Conservation (phyloP, 352 stramenopile genomes). For the Phytophthora tentaculata region DNA sequence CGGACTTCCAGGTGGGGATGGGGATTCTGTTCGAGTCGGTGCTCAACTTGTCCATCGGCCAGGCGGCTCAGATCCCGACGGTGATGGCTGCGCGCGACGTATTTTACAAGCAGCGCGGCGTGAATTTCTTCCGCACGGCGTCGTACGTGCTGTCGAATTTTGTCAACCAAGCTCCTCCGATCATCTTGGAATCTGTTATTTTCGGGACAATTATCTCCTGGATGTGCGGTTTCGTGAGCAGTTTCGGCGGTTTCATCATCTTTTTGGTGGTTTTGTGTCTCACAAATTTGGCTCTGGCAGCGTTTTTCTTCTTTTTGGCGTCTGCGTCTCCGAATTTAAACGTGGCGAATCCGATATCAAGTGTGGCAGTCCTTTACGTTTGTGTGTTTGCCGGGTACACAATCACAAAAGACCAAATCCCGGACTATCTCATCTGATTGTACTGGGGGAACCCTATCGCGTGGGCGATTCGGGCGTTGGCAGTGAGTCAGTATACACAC, state of each 20-base stretch:
- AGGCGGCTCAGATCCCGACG: slow-evolving; percentile 60
- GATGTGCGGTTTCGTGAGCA: slow-evolving; percentile 53
- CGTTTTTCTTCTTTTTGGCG: slow-evolving; percentile 43
- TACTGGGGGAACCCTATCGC: slow-evolving; percentile 53
- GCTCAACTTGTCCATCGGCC: slow-evolving; percentile 61
- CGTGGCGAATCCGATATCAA: slow-evolving; percentile 41
- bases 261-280: slow-evolving; percentile 30
- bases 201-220: slow-evolving; percentile 82
- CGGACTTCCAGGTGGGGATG: slow-evolving; percentile 26
- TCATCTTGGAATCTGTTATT: slow-evolving; percentile 35
- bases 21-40: slow-evolving; percentile 77
- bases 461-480: slow-evolving; percentile 33
- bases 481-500: slow-evolving; percentile 5
- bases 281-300: slow-evolving; percentile 7
- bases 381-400: slow-evolving; percentile 44
- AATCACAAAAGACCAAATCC: slow-evolving; percentile 38
- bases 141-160: slow-evolving; percentile 15
- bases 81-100: slow-evolving; percentile 55
- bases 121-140: slow-evolving; percentile 19
- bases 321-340: slow-evolving; percentile 35
- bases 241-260: slow-evolving; percentile 4
- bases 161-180: not conserved
- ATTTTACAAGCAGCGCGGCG: slow-evolving; percentile 27
- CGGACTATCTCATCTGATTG: slow-evolving; percentile 37
- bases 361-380: slow-evolving; percentile 35